Percentiles rank a stretch among this genome's conserved stretches.
Evolutionary conservation across 2,329 filamentous ascomycete species (phyloP).

Genomic region (Ustilaginoidea virens): DNA sequence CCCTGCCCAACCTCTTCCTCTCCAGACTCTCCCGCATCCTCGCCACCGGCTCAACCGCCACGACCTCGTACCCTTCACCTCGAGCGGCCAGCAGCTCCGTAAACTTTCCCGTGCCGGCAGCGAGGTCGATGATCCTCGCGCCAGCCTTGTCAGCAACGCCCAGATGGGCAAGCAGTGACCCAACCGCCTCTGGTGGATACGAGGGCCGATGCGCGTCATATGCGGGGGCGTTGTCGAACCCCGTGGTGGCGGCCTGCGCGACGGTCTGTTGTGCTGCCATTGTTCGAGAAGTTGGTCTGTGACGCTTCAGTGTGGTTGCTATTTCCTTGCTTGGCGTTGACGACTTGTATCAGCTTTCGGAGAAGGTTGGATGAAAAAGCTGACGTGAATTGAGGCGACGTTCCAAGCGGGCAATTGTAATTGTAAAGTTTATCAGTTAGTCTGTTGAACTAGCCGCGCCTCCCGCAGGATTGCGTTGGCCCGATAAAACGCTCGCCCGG

Average conservation of each 20-base stretch:
- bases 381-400: too few relatives aligned
- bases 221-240: slow-evolving; percentile 46
- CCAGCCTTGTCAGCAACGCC: slow-evolving; percentile 28
- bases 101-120: slow-evolving; percentile 56
- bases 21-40: slow-evolving; percentile 48
- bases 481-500: too few relatives aligned
- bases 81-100: slow-evolving; percentile 45
- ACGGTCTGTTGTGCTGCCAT: slow-evolving; percentile 13
- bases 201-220: slow-evolving; percentile 57
- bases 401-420: too few relatives aligned
- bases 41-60: slow-evolving; percentile 48
- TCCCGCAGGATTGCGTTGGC: too few relatives aligned
- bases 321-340: too few relatives aligned
- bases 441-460: too few relatives aligned
- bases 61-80: slow-evolving; percentile 42
- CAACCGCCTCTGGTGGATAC: slow-evolving; percentile 43
- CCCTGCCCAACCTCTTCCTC: slow-evolving; percentile 38
- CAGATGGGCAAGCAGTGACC: slow-evolving; percentile 40
- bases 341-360: too few relatives aligned
- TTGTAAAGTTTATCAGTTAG: too few relatives aligned
- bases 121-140: slow-evolving; percentile 45
- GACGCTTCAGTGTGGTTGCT: too few relatives aligned
- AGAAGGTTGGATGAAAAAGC: too few relatives aligned
- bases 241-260: slow-evolving; percentile 35
- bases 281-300: too few relatives aligned